Evolutionary conservation across 2,329 filamentous ascomycete genomes (phyloP).

Genomic region (Paraphoma chrysanthemicola): DNA sequence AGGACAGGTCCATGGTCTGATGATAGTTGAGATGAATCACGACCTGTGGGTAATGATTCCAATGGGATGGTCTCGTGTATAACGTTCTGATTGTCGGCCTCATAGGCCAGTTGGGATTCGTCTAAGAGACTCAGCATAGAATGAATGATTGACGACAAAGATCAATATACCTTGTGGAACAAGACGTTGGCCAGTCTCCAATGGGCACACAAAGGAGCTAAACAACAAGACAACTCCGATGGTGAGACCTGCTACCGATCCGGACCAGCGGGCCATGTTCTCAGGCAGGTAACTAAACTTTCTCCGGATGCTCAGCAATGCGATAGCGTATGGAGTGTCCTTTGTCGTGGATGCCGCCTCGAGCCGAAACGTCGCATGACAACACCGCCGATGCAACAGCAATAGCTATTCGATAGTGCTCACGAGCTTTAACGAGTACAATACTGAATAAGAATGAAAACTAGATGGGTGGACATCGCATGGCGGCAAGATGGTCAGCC

Average conservation of each 20-base stretch:
- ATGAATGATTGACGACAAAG: neutral
- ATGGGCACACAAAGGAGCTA: too few relatives aligned
- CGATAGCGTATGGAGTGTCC: too few relatives aligned
- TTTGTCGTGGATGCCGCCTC: too few relatives aligned
- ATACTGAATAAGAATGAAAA: conserved; percentile 6
- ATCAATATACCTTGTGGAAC: neutral
- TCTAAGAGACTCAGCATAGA: neutral
- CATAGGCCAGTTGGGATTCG: conserved; percentile 11
- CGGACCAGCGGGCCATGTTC: too few relatives aligned
- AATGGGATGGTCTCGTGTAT: neutral
- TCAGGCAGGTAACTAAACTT: too few relatives aligned
- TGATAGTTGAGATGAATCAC: neutral
- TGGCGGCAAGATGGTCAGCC: conserved; percentile 17
- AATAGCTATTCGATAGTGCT: neutral
- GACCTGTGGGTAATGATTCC: neutral
- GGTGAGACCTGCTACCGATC: too few relatives aligned
- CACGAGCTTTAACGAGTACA: neutral
- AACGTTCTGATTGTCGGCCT: conserved; percentile 21
- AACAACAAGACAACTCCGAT: too few relatives aligned
- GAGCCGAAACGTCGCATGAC: too few relatives aligned
- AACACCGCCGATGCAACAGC: too few relatives aligned
- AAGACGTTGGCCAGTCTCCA: neutral
- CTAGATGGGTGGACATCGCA: conserved; percentile 2
- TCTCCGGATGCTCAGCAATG: too few relatives aligned
- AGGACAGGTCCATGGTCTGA: neutral